These are phyloP conservation scores for Phytophthora macrochlamydospora DNA, from an alignment of 352 stramenopile species.

Conservation along the genomic window DNA sequence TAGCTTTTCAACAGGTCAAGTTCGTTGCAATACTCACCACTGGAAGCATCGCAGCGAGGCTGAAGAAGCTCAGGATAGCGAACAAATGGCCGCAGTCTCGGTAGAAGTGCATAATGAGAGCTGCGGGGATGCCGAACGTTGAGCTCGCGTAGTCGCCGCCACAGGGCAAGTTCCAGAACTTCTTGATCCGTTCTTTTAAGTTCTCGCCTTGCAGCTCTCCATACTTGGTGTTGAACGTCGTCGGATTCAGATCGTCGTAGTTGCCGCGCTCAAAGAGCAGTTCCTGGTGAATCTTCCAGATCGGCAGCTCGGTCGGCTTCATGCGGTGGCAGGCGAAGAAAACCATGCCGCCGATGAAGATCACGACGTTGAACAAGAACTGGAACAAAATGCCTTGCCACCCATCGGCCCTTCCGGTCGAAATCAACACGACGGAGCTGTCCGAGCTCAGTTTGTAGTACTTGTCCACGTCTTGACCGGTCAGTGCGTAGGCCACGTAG, in stretches of 20 bases:
- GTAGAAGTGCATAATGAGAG: slow-evolving; percentile 71
- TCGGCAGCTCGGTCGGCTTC: slow-evolving; percentile 56
- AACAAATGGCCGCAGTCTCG: slow-evolving; percentile 70
- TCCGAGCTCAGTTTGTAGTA: slow-evolving; percentile 54
- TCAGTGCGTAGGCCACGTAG: slow-evolving; percentile 62
- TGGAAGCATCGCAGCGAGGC: slow-evolving; percentile 67
- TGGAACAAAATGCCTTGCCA: slow-evolving; percentile 79
- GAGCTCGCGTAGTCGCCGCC: slow-evolving; percentile 64
- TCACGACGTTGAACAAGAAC: slow-evolving; percentile 59
- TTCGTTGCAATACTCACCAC: slow-evolving; percentile 47
- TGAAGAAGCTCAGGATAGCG: slow-evolving; percentile 67
- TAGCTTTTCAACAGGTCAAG: background rate
- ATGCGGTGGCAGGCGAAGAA: slow-evolving; percentile 75
- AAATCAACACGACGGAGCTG: slow-evolving; percentile 63
- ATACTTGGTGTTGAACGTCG: slow-evolving; percentile 55
- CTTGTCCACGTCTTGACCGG: slow-evolving; percentile 33
- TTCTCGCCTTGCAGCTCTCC: slow-evolving; percentile 44
- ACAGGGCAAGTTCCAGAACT: slow-evolving; percentile 52
- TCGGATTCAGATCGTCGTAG: slow-evolving; percentile 56
- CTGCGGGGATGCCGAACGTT: slow-evolving; percentile 70
- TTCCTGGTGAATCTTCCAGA: slow-evolving; percentile 64
- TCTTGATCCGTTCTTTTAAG: slow-evolving; percentile 45
- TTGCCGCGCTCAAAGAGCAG: slow-evolving; percentile 79
- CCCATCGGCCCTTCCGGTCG: slow-evolving; percentile 39
- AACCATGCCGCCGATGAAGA: slow-evolving; percentile 53